A percentile compares a stretch with the other conserved stretches of the same genome.
Evolutionary conservation across 2,329 filamentous ascomycete genomes (phyloP).

Genomic region (Chalaropsis ovoidea): DNA sequence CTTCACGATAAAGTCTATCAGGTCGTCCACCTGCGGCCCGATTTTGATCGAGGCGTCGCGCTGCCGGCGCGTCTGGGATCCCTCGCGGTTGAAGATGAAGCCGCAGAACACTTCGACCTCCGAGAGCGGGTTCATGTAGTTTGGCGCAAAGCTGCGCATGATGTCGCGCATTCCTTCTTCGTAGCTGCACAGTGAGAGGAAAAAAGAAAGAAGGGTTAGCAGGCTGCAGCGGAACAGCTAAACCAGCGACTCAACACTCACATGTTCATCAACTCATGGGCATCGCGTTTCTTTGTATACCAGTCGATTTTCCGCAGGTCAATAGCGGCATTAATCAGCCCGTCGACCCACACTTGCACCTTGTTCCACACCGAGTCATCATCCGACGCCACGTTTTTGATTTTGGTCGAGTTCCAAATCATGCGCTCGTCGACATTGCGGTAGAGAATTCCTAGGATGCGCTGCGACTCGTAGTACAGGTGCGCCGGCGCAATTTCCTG

Average conservation of each 20-base stretch:
- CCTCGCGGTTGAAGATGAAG: slow-evolving; percentile 43
- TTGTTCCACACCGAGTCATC: slow-evolving; percentile 38
- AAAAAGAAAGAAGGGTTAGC: not conserved
- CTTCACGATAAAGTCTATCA: slow-evolving; percentile 36
- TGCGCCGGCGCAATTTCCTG: slow-evolving; percentile 38
- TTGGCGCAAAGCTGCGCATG: slow-evolving; percentile 31
- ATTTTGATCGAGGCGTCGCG: slow-evolving; percentile 44
- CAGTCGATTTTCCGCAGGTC: slow-evolving; percentile 31
- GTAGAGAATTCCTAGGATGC: slow-evolving; percentile 60
- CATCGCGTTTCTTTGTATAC: slow-evolving; percentile 33
- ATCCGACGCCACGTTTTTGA: slow-evolving; percentile 28
- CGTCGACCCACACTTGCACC: slow-evolving; percentile 31
- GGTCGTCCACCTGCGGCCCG: slow-evolving; percentile 42
- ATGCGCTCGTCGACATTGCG: slow-evolving; percentile 60
- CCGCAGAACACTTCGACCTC: slow-evolving; percentile 49
- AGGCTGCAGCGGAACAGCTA: not conserved
- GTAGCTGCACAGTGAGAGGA: slow-evolving; percentile 13
- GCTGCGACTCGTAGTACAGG: slow-evolving; percentile 56
- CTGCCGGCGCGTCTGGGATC: slow-evolving; percentile 41
- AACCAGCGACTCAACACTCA: slow-evolving; percentile 32
- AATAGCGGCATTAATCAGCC: slow-evolving; percentile 26
- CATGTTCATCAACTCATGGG: slow-evolving; percentile 39
- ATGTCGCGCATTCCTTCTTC: slow-evolving; percentile 28
- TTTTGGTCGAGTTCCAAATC: slow-evolving; percentile 48
- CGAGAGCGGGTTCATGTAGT: slow-evolving; percentile 36